These are phyloP conservation scores for Aureobasidium sp. DNA, from an alignment of 2,329 filamentous ascomycete genomes.

Conservation along the genomic window DNA sequence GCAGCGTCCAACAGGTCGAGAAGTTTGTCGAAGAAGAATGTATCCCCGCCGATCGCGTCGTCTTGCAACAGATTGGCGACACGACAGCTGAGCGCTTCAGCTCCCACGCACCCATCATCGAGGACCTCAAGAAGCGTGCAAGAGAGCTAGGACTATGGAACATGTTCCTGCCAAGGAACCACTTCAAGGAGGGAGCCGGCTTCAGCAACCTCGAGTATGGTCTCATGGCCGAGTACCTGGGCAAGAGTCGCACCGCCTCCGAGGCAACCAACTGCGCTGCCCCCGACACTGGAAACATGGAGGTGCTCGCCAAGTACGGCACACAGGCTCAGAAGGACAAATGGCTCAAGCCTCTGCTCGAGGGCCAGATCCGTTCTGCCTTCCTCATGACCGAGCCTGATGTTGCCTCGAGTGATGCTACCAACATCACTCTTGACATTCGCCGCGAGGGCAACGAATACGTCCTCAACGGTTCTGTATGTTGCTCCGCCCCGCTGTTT, in stretches of 20 bases:
- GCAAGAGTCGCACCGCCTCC: constrained; percentile 72
- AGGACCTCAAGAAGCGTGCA: constrained; percentile 81
- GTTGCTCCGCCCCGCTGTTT: constrained; percentile 18
- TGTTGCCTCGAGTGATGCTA: constrained; percentile 42
- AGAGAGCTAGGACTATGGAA: constrained; percentile 87
- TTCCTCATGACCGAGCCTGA: constrained; percentile 46
- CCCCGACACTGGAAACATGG: constrained; percentile 45
- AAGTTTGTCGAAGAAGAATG: constrained; percentile 96
- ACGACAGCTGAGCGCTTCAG: constrained; percentile 67
- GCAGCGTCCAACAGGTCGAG: constrained; percentile 53
- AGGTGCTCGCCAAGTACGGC: constrained; percentile 45
- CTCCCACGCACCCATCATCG: constrained; percentile 68
- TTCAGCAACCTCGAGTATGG: constrained; percentile 96
- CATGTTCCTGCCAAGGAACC: constrained; percentile 90
- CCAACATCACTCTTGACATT: constrained; percentile 57
- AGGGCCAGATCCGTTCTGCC: constrained; percentile 40
- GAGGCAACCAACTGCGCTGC: constrained; percentile 70
- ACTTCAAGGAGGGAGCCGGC: constrained; percentile 91
- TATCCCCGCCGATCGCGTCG: constrained; percentile 65
- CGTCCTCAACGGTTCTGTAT: constrained; percentile 76
- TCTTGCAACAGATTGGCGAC: constrained; percentile 68
- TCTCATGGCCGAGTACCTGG: constrained; percentile 92
- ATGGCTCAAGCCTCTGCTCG: constrained; percentile 42
- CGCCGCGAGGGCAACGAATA: constrained; percentile 77
- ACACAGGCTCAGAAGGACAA: constrained; percentile 40